Percentiles rank a stretch among this genome's conserved stretches.
Evolutionary conservation across 2,329 filamentous ascomycete species (phyloP).

Genomic region (Paecilomyces variotii): DNA sequence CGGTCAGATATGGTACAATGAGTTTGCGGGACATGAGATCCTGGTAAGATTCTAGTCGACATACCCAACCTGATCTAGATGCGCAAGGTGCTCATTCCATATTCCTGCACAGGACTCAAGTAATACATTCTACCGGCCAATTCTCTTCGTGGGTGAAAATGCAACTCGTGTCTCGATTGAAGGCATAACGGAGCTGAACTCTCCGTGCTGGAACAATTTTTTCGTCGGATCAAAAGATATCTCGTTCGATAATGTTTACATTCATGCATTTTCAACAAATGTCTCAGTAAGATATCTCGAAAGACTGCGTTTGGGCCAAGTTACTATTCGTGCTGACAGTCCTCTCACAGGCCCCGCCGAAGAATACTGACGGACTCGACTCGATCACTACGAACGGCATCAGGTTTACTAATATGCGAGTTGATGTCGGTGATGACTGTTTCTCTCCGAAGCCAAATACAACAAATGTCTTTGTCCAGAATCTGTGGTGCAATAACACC

Average conservation of each 20-base stretch:
- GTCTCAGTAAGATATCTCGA: background rate
- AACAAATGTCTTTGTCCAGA: slow-evolving; percentile 57
- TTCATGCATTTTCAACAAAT: slow-evolving; percentile 38
- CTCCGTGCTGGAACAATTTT: slow-evolving; percentile 56
- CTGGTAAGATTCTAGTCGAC: slow-evolving; percentile 43
- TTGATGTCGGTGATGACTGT: slow-evolving; percentile 43
- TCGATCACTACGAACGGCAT: background rate
- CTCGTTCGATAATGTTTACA: slow-evolving; percentile 55
- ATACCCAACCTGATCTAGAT: slow-evolving; percentile 37
- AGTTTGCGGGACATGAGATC: slow-evolving; percentile 50
- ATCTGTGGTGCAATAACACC: slow-evolving; percentile 54
- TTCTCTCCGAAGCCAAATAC: slow-evolving; percentile 69
- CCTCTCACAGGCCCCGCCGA: background rate
- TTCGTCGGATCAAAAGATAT: slow-evolving; percentile 59
- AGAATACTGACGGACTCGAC: background rate
- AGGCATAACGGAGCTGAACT: slow-evolving; percentile 45
- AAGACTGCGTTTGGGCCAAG: background rate
- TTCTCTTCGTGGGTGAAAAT: background rate
- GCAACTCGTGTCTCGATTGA: background rate
- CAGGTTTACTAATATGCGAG: background rate
- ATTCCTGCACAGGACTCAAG: background rate
- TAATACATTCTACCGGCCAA: background rate
- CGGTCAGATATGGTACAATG: slow-evolving; percentile 57
- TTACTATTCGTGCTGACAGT: background rate
- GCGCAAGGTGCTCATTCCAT: background rate